Evolutionary conservation across 306 rosid genomes (phyloP).

Genomic region (Medicago lupulina): DNA sequence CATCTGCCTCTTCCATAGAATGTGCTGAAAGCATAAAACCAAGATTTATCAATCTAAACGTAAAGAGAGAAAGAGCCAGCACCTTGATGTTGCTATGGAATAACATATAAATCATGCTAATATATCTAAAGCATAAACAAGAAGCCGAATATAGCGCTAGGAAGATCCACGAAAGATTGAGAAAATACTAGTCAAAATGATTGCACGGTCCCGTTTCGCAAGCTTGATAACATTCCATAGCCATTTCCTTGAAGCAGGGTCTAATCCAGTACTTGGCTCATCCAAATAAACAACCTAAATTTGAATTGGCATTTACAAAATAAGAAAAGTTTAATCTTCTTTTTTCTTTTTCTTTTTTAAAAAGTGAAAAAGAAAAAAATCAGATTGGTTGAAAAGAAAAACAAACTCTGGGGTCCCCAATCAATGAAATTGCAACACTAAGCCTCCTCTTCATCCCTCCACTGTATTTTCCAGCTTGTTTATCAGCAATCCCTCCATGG

Average conservation of each 20-base stretch:
- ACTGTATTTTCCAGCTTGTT: conserved; percentile 73
- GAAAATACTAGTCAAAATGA: conserved; percentile 77
- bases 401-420: conserved; percentile 80
- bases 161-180: conserved; percentile 38
- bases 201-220: conserved; percentile 80
- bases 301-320: conserved; percentile 5
- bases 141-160: conserved; percentile 7
- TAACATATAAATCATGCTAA: conserved; percentile 10
- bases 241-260: conserved; percentile 83
- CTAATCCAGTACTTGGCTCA: conserved; percentile 91
- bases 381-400: conserved; percentile 26
- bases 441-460: conserved; percentile 98
- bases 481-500: conserved; percentile 76
- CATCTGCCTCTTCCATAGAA: conserved; percentile 98
- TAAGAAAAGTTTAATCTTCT: conserved; percentile 26
- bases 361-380: not conserved
- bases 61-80: not conserved
- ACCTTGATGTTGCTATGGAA: conserved; percentile 8
- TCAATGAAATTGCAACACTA: conserved; percentile 82
- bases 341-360: too few species aligned
- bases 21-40: conserved; percentile 66
- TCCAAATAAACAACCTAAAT: conserved; percentile 89
- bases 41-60: conserved; percentile 34
- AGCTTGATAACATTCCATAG: conserved; percentile 80
- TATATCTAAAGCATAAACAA: not conserved